Base-by-base conservation (phyloP, 129 eudicot genomes). In the Centrapalus pauciflorus region DNA sequence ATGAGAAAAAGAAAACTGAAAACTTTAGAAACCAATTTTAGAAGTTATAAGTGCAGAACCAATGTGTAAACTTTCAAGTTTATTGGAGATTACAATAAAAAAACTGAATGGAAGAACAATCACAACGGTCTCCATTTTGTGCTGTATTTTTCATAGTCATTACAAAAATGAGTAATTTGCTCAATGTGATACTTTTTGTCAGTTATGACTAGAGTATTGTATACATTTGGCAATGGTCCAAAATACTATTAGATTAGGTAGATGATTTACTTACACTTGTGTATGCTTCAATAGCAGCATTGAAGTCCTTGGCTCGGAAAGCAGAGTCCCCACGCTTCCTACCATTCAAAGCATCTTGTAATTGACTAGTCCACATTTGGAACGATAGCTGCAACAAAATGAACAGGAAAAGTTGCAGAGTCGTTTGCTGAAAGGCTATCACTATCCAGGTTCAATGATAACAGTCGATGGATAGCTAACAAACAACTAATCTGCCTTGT, bases 261-360 rank as follows among this genome's bases (percentile, higher is more conserved):
- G 30, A 55, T 57, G 38, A 16, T 7, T 0, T 29, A 24, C 78
- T 69, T 68, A 86, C 94, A 56, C 50, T 59, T 0, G 94, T 79
- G 66, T 86, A 86, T 38, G 67, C 66, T 33, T 77, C 77, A 2
- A 86, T 86, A 7, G 94, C 88, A 61, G 83, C 63, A 19, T 64
- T 66, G 55, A 82, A 82, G 76, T 86, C 86, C 66, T 86, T 86
- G 20, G 77, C 68, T 54, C 67, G 75, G 52, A 86, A 86, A 21
- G 94, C 94, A 26, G 79, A 21, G 21, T 86, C 94, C 49, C 86
- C 94, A n/a, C 54, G 74, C 55, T 86, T 86, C 72, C 76, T 86
- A 27, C 72, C 66, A 46, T 82, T 79, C 60, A 86, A 70, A 7
- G 94, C 77, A 40, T 86, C 94, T 29, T 86, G 94, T 74, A 86